Evolutionary conservation across 1,284 basidiomycete species (phyloP), one percentile per base, ranked within the genome.

Genomic region (Malassezia globosa): DNA sequence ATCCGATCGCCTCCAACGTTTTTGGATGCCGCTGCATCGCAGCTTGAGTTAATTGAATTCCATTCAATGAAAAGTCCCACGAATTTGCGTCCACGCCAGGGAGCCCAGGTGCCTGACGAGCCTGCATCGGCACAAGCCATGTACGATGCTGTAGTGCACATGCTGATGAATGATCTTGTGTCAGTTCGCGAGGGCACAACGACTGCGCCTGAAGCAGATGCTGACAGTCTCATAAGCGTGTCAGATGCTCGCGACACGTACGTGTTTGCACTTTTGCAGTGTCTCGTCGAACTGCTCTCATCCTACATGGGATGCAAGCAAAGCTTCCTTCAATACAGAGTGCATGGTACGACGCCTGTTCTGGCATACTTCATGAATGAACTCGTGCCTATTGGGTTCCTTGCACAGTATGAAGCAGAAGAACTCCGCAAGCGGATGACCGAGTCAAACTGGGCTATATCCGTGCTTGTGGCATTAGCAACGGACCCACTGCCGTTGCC

Each of bases 251-350:
- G 47, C n/a, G 77, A 76, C 62, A 75, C 82, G 54, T 92, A 90
- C 67, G 77, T 80, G 11, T 85, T 83, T 62, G 87, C 95, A 75
- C 74, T 95, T 53, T 85, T 96, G 81, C 86, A 92, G 65, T 83
- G 83, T 56, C 76, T 96, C 40, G 87, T 87, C 1, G 92, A 97
- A 74, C 76, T 96, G 2, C 74, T 94, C 1, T 89, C 92, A 51
- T 95, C 89, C 14, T 97, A 97, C 70, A 82, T 87, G 58, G 73
- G 81, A 1, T 92, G 88, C 79, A 97, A 96, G 73, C 72, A 81
- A 21, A 82, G 84, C 3, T 89, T 96, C 73, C 73, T 92, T 53
- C 82, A 84, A 0, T 87, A 81, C 64, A 18, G 8, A 7, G 81
- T 80, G 10, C 84, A 81, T 62, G 76, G 77, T 18, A 33, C 43